Conservation (phyloP, 2,329 filamentous ascomycete genomes). For the Aureobasidium lini region DNA sequence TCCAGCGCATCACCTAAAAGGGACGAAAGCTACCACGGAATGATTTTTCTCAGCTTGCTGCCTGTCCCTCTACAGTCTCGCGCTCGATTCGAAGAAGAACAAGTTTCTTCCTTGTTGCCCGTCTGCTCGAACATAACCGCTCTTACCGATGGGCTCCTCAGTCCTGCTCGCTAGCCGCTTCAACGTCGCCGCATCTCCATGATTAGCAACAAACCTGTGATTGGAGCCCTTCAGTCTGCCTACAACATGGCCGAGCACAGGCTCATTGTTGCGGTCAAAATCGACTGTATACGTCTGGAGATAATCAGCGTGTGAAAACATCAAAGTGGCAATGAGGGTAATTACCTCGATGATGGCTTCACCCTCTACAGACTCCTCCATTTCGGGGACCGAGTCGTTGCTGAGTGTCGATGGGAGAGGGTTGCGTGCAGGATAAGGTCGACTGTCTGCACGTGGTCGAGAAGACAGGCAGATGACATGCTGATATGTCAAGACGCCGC, state of each 20-base stretch:
- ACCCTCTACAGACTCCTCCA: constrained; percentile 41
- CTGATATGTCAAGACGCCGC: constrained; percentile 58
- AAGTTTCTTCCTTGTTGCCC: constrained; percentile 30
- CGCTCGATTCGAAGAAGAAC: constrained; percentile 22
- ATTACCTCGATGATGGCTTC: constrained; percentile 48
- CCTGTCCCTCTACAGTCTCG: background rate
- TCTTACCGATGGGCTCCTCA: constrained; percentile 43
- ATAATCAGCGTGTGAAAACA: background rate
- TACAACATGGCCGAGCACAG: constrained; percentile 43
- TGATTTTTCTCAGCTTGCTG: no score
- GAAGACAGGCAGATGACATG: constrained; percentile 53
- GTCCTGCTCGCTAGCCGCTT: constrained; percentile 35
- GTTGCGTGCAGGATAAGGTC: constrained; percentile 41
- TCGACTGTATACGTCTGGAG: constrained; percentile 54
- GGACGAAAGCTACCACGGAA: background rate
- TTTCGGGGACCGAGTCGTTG: constrained; percentile 29
- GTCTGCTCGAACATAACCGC: constrained; percentile 37
- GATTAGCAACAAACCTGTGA: constrained; percentile 51
- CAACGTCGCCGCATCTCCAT: constrained; percentile 45
- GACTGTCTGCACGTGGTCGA: constrained; percentile 31
- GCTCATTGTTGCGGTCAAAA: constrained; percentile 45
- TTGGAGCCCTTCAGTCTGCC: constrained; percentile 40
- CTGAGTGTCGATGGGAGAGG: constrained; percentile 39
- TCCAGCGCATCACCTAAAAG: no score
- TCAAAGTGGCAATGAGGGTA: background rate